A percentile compares a stretch with the other conserved stretches of the same genome.
phyloP scores from a whole-genome alignment of 176 grass and related monocot species.

The Eleusine indica region DNA sequence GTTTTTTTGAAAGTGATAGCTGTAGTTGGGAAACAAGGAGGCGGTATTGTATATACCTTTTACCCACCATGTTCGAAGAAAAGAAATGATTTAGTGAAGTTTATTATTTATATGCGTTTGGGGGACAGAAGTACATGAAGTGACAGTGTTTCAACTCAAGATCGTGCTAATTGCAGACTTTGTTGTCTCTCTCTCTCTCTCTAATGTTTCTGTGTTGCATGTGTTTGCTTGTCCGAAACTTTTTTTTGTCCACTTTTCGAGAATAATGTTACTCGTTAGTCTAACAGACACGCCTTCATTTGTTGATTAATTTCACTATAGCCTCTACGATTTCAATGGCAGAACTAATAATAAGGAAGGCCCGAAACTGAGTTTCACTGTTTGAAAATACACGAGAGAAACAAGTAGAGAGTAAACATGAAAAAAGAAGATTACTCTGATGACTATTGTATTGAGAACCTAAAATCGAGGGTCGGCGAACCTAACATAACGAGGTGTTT shows the following conservation, averaged over 20 bases:
- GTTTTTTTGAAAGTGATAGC: no score
- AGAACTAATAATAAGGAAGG: no score
- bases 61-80: not conserved
- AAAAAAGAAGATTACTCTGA: not conserved
- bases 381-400: not conserved
- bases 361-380: no score
- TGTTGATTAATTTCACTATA: not conserved
- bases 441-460: not conserved
- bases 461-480: not conserved
- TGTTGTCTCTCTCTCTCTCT: not conserved
- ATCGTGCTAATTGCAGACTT: not conserved
- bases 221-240: not conserved
- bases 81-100: not conserved
- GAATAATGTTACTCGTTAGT: no score
- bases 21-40: not conserved
- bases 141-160: not conserved
- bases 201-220: no score
- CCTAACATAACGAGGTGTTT: not conserved
- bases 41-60: not conserved
- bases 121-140: not conserved
- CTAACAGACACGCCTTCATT: no score
- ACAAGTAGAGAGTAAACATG: not conserved
- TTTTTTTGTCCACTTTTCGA: no score
- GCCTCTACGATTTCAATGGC: not conserved
- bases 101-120: not conserved